phyloP scores from a whole-genome alignment of 495 filamentous ascomycete species.

The Paragyromitra xinjiangensis region DNA sequence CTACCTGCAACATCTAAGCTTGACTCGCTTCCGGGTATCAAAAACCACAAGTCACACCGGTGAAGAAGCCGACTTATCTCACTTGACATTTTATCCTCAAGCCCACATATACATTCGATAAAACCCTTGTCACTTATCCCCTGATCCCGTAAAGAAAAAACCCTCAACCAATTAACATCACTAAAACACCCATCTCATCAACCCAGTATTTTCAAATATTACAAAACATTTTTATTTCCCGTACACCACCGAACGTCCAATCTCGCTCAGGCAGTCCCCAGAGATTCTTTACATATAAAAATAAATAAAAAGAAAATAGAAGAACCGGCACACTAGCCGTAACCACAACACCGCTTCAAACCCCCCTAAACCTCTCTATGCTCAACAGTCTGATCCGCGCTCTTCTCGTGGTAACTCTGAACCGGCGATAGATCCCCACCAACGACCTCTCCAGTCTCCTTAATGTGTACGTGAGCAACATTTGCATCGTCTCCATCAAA shows the following conservation, averaged over 20 bases:
- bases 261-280: constrained; percentile 6
- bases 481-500: constrained; percentile 68
- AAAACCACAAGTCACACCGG: not conserved
- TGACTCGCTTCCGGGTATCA: not conserved
- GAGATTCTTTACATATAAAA: not conserved
- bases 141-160: not conserved
- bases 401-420: constrained; percentile 32
- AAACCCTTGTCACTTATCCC: not conserved
- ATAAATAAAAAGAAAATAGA: not conserved
- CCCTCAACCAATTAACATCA: no score
- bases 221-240: not conserved
- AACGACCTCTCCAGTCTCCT: constrained; percentile 31
- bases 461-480: constrained; percentile 28
- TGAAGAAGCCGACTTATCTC: not conserved
- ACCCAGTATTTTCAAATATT: not conserved
- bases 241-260: constrained; percentile 8
- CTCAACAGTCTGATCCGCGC: constrained; percentile 2
- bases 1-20: not conserved
- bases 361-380: constrained; percentile 4
- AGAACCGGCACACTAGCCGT: not conserved
- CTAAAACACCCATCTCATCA: no score
- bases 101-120: not conserved
- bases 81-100: not conserved
- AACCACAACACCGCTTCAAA: no score
- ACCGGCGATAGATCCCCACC: constrained; percentile 14